A percentile compares a stretch with the other conserved stretches of the same genome.
These are phyloP conservation scores for Dentipellis fragilis DNA, from an alignment of 768 basidiomycete genomes.

Conservation along the genomic window DNA sequence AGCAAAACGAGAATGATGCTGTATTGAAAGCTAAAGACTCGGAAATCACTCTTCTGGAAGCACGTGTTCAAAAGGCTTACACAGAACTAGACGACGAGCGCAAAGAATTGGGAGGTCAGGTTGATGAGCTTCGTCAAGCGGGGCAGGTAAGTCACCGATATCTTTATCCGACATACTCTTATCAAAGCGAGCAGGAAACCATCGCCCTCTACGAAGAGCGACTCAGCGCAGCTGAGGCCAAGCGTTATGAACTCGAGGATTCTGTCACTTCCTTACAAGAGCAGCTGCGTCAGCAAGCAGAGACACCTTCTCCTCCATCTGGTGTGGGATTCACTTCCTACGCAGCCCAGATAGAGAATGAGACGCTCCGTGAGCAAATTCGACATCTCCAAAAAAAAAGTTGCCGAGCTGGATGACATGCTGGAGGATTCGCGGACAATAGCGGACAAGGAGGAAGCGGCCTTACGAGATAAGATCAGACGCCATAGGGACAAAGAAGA, in stretches of 20 bases:
- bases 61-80: conserved; percentile 34
- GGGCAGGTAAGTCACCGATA: conserved; percentile 57
- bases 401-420: conserved; percentile 69
- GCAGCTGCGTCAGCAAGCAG: conserved; percentile 25
- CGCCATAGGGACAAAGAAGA: conserved; percentile 70
- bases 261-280: conserved; percentile 50
- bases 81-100: conserved; percentile 46
- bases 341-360: conserved; percentile 90
- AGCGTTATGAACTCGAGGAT: conserved; percentile 72
- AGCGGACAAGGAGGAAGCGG: conserved; percentile 65
- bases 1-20: conserved; percentile 38
- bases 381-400: conserved; percentile 74
- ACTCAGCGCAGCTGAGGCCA: conserved; percentile 56
- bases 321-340: conserved; percentile 38
- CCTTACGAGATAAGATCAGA: conserved; percentile 50
- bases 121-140: conserved; percentile 79
- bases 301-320: conserved; percentile 25
- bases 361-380: conserved; percentile 84
- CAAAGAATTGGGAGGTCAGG: conserved; percentile 55
- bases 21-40: conserved; percentile 45
- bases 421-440: conserved; percentile 67
- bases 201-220: conserved; percentile 93
- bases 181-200: conserved; percentile 53
- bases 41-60: conserved; percentile 48
- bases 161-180: not conserved